Evolutionary conservation across 2,329 filamentous ascomycete species (phyloP), one percentile per base, ranked within the genome.

Genomic region (Paraphaeosphaeria minitans): DNA sequence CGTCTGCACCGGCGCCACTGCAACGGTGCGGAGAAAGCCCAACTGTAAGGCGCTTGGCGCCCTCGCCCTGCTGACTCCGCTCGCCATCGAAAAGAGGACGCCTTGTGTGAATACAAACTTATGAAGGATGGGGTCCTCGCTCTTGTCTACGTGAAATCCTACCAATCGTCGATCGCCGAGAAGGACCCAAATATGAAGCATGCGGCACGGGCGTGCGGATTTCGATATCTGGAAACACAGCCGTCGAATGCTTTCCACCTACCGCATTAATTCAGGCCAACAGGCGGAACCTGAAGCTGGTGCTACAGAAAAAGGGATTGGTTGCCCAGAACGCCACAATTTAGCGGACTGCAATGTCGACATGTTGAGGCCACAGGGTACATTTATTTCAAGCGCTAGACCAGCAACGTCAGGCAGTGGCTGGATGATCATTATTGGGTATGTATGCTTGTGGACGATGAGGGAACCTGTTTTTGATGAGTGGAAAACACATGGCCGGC

Each of bases 1-100:
- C 58, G 64, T 59, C 55, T 42, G 51, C 52, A 19, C 57, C 54
- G 14, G 56, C 49, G 60, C 56, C 64, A 62, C 55, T 52, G 22
- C 37, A 57, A 53, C 51, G 51, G 51, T 60, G 58, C 58, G 53
- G 55, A 58, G 51, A 49, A 53, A 31, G 48, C 47, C 57, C 56
- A 50, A 14, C 41, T 33, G 31, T 7, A 63, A 60, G 45, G 39
- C 52, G 60, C 16, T 21, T 63, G 61, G 60, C 47, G 33, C 41
- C 39, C 33, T 60, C 39, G 39, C 19, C 19, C 53, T 33, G 48
- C 58, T 55, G 21, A 55, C 41, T 56, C 54, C 59, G 55, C 27
- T n/a, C 48, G 21, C 29, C 33, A n/a, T 41, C 39, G 29, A 51
- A 52, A 41, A 41, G 39, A 46, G 51, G 41, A 3, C 16, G 35